phyloP scores from a whole-genome alignment of 768 basidiomycete genomes.

The Hygrocybe coccinea region DNA sequence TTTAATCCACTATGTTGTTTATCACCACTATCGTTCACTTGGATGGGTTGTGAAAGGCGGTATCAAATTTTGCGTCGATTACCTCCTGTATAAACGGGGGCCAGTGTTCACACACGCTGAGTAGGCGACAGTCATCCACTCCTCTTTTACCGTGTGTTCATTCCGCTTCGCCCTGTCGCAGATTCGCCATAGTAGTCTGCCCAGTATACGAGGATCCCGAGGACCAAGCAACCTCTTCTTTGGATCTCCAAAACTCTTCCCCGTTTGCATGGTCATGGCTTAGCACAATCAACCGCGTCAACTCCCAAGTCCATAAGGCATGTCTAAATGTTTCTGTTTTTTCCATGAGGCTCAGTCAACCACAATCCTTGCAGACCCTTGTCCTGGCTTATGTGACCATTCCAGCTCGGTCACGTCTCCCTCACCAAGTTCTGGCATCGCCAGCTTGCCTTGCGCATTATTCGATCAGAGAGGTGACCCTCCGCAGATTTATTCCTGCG shows the following conservation, averaged over 20 bases:
- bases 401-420: slow-evolving; percentile 61
- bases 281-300: slow-evolving; percentile 94
- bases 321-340: background rate
- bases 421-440: slow-evolving; percentile 49
- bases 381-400: slow-evolving; percentile 90
- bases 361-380: slow-evolving; percentile 57
- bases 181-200: slow-evolving; percentile 86
- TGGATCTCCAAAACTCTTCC: slow-evolving; percentile 57
- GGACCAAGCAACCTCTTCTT: slow-evolving; percentile 63
- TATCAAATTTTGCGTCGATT: slow-evolving; percentile 96
- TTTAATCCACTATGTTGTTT: slow-evolving; percentile 81
- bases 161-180: slow-evolving; percentile 26
- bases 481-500: slow-evolving; percentile 85
- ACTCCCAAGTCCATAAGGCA: slow-evolving; percentile 95
- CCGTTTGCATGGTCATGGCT: slow-evolving; percentile 94
- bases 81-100: slow-evolving; percentile 88
- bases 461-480: slow-evolving; percentile 75
- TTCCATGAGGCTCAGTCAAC: background rate
- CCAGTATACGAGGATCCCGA: slow-evolving; percentile 83
- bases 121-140: slow-evolving; percentile 42
- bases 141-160: slow-evolving; percentile 1
- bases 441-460: slow-evolving; percentile 76
- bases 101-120: slow-evolving; percentile 95
- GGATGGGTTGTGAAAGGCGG: slow-evolving; percentile 97
- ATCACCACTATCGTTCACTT: slow-evolving; percentile 92